Conservation (phyloP, 768 basidiomycete species). For the Xerocomellus chrysenteron region DNA sequence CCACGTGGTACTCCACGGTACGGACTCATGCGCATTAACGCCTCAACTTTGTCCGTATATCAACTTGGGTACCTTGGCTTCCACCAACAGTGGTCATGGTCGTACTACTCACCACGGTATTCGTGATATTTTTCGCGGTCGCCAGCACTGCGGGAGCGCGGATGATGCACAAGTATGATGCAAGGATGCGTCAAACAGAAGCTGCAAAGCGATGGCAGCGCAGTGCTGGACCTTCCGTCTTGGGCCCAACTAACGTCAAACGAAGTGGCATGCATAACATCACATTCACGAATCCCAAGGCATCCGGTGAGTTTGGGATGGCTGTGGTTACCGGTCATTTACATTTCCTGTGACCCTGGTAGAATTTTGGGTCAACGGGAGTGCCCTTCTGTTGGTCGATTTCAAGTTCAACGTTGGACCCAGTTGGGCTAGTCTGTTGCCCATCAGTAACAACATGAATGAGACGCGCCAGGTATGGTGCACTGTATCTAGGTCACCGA, state of each 20-base stretch:
- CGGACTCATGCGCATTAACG: too few species aligned
- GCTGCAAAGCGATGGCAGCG: conserved; percentile 44
- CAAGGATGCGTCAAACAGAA: conserved; percentile 45
- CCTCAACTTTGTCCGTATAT: too few species aligned
- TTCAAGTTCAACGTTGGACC: conserved; percentile 63
- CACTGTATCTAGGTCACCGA: too few species aligned
- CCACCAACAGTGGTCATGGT: conserved; percentile 11
- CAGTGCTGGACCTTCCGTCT: neutral
- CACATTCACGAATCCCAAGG: conserved; percentile 66
- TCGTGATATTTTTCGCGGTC: conserved; percentile 11
- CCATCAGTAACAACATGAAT: conserved; percentile 57
- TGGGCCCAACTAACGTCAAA: neutral
- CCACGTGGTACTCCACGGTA: too few species aligned
- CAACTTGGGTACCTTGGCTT: neutral
- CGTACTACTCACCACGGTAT: neutral
- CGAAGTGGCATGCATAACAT: conserved; percentile 53
- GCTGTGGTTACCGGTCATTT: neutral
- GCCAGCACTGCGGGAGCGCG: conserved; percentile 13
- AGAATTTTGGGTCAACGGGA: conserved; percentile 75
- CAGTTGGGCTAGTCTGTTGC: conserved; percentile 72
- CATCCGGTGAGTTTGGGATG: conserved; percentile 44
- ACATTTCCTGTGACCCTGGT: neutral
- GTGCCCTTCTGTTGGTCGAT: conserved; percentile 61
- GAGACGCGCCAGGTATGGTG: conserved; percentile 63
- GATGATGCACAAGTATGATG: conserved; percentile 38